These are phyloP conservation scores for Arabidopsis arenosa DNA, from an alignment of 345 rosid genomes.

Conservation along the genomic window DNA sequence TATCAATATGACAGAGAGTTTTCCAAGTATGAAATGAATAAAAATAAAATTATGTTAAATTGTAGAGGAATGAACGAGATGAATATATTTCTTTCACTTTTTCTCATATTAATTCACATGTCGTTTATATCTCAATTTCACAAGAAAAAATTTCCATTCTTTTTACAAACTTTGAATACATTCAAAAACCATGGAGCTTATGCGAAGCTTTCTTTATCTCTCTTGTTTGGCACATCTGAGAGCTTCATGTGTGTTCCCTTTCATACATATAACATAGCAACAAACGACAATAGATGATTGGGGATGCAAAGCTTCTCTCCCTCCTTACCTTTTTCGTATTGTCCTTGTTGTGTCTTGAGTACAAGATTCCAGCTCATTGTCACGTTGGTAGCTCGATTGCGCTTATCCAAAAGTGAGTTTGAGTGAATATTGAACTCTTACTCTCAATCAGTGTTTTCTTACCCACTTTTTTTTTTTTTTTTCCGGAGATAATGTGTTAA, in stretches of 20 bases:
- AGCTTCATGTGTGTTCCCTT: slow-evolving; percentile 13
- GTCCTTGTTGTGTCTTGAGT: slow-evolving; percentile 24
- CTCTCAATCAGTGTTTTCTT: neutral
- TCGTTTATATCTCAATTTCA: neutral
- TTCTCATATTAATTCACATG: neutral
- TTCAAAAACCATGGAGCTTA: neutral
- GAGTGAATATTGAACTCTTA: slow-evolving; percentile 14
- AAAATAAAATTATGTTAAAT: neutral
- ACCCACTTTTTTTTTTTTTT: neutral
- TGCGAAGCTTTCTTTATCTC: slow-evolving; percentile 1
- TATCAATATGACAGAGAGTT: neutral
- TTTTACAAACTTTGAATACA: slow-evolving; percentile 2
- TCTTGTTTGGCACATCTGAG: neutral
- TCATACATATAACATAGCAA: slow-evolving; percentile 23
- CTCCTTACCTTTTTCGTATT: slow-evolving; percentile 12
- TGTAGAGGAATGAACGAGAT: neutral
- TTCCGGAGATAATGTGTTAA: neutral
- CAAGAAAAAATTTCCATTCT: neutral
- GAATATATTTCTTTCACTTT: neutral
- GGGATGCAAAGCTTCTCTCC: slow-evolving; percentile 8
- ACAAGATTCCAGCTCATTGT: slow-evolving; percentile 29
- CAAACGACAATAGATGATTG: slow-evolving; percentile 23
- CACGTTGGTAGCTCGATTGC: slow-evolving; percentile 26
- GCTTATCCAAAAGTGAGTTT: slow-evolving; percentile 22
- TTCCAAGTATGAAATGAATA: neutral